Evolutionary conservation across 139 green algal genomes (phyloP).

Genomic region (Trebouxia sp.): DNA sequence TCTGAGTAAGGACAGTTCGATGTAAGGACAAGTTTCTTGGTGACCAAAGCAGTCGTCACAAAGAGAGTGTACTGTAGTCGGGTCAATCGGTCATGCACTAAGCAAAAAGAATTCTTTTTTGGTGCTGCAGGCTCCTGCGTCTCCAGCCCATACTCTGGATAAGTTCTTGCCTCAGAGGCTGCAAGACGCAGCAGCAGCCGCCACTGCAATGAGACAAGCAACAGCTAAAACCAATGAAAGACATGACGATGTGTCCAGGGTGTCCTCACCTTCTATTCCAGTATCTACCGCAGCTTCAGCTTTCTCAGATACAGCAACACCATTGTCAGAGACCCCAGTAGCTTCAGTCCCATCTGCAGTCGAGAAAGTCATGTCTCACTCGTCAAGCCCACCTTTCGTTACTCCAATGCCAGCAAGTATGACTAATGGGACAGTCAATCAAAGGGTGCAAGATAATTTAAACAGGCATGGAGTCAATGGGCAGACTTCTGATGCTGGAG

Average conservation of each 20-base stretch:
- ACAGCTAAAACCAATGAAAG: too few relatives aligned
- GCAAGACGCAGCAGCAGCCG: constrained; percentile 15
- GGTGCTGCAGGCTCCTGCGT: neutral
- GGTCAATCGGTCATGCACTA: too few relatives aligned
- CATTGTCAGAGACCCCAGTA: neutral
- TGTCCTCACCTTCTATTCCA: too few relatives aligned
- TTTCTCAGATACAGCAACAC: neutral
- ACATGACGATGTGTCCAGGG: too few relatives aligned
- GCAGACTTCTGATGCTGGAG: neutral
- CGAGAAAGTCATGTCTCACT: neutral
- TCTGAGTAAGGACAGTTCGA: too few relatives aligned
- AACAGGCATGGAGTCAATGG: too few relatives aligned
- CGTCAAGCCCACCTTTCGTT: neutral
- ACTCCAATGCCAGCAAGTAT: neutral
- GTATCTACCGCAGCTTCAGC: neutral
- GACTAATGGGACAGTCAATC: too few relatives aligned
- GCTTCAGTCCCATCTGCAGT: neutral
- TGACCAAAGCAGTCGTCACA: too few relatives aligned
- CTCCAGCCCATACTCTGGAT: neutral
- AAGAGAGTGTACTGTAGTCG: too few relatives aligned
- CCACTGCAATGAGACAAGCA: neutral
- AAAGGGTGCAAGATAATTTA: too few relatives aligned
- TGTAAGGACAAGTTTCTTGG: too few relatives aligned
- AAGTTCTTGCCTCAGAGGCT: neutral
- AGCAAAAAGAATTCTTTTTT: too few relatives aligned